Evolutionary conservation across 2,329 filamentous ascomycete genomes (phyloP).

Genomic region (Amylocarpus encephaloides): DNA sequence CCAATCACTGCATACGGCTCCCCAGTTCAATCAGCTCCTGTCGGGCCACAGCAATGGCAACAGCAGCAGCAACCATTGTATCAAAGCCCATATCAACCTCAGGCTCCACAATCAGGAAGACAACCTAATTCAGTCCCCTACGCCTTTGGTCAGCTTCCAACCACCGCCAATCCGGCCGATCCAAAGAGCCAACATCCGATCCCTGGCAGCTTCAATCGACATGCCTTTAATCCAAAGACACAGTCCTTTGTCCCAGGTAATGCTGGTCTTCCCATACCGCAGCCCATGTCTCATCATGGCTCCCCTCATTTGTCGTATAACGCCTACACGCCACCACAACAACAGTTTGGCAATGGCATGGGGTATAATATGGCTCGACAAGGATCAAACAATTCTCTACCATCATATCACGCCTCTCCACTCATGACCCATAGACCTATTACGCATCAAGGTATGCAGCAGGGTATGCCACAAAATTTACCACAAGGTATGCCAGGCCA

Average conservation of each 20-base stretch:
- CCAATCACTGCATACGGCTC: conserved; percentile 31
- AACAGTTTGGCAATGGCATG: conserved; percentile 29
- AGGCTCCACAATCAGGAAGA: conserved; percentile 21
- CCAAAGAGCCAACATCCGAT: conserved; percentile 74
- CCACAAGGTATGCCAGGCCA: conserved; percentile 24
- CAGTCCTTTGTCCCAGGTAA: conserved; percentile 78
- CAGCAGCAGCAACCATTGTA: conserved; percentile 22
- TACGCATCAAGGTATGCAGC: conserved; percentile 31
- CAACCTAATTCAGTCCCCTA: conserved; percentile 48
- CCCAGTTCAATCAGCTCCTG: conserved; percentile 28
- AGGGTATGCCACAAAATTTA: conserved; percentile 22
- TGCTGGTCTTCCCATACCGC: conserved; percentile 42
- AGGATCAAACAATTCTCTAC: conserved; percentile 32
- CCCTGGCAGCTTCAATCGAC: conserved; percentile 76
- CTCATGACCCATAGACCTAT: conserved; percentile 31
- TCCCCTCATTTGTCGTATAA: conserved; percentile 41
- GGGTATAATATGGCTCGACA: conserved; percentile 33
- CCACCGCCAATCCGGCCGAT: conserved; percentile 62
- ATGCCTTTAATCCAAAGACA: conserved; percentile 89
- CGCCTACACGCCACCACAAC: conserved; percentile 28
- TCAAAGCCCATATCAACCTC: conserved; percentile 27
- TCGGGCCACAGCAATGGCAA: conserved; percentile 28
- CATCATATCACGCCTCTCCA: conserved; percentile 33
- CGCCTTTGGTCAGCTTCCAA: conserved; percentile 71
- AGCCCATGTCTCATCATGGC: conserved; percentile 30